phyloP scores from a whole-genome alignment of 495 filamentous ascomycete species.

The Staphylotrichum tortipilum region DNA sequence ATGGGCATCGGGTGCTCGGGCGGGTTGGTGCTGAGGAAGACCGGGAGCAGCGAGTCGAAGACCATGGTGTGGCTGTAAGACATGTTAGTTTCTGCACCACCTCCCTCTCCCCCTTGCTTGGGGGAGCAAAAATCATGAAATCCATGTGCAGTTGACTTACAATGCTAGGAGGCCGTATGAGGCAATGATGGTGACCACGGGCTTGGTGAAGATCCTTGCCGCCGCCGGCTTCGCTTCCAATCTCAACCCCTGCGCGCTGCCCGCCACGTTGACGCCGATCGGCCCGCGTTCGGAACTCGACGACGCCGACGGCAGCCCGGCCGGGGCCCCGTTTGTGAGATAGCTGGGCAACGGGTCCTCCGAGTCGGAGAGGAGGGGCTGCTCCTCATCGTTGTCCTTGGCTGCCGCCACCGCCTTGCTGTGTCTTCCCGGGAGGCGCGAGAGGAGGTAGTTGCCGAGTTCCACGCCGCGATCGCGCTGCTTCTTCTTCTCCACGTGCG shows the following conservation, averaged over 20 bases:
- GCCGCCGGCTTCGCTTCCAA: slow-evolving; percentile 16
- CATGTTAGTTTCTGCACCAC: too few relatives aligned
- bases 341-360: slow-evolving; percentile 57
- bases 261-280: slow-evolving; percentile 12
- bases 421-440: slow-evolving; percentile 28
- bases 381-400: slow-evolving; percentile 41
- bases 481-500: slow-evolving; percentile 74
- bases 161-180: slow-evolving; percentile 91
- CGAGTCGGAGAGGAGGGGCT: slow-evolving; percentile 40
- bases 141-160: slow-evolving; percentile 46
- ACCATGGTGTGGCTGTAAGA: slow-evolving; percentile 77
- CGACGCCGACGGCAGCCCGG: slow-evolving; percentile 10
- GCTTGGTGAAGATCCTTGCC: slow-evolving; percentile 56
- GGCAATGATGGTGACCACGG: slow-evolving; percentile 74
- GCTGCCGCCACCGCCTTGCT: slow-evolving; percentile 2
- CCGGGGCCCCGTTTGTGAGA: slow-evolving; percentile 50
- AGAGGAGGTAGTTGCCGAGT: slow-evolving; percentile 64
- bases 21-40: slow-evolving; percentile 72
- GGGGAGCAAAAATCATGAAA: slow-evolving; percentile 2
- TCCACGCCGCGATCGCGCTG: slow-evolving; percentile 68
- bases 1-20: slow-evolving; percentile 32
- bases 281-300: neutral
- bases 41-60: slow-evolving; percentile 87
- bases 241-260: neutral
- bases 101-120: too few relatives aligned